phyloP scores from a whole-genome alignment of 495 filamentous ascomycete genomes.

The Penicillium mononematosum region DNA sequence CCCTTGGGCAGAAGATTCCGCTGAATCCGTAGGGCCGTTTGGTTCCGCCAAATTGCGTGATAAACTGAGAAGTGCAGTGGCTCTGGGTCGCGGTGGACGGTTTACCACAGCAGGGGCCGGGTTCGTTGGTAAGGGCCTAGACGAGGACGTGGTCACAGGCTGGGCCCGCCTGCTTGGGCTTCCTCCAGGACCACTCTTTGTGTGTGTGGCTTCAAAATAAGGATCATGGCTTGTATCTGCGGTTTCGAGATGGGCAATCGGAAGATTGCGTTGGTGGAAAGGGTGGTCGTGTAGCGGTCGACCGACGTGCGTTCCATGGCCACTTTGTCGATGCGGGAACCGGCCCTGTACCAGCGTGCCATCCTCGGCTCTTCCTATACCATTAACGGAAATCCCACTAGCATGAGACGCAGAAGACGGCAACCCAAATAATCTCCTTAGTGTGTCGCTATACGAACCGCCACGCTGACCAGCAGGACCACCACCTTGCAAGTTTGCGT shows the following conservation, averaged over 20 bases:
- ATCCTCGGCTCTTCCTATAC: constrained; percentile 37
- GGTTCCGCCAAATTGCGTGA: constrained; percentile 10
- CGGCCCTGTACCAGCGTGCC: constrained; percentile 40
- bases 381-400: constrained; percentile 8
- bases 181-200: neutral
- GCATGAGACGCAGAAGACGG: constrained; percentile 12
- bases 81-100: neutral
- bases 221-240: neutral
- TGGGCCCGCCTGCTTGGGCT: neutral
- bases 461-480: constrained; percentile 4
- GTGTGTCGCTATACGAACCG: constrained; percentile 22
- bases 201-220: neutral
- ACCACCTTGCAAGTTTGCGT: neutral
- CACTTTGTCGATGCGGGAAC: constrained; percentile 41
- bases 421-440: constrained; percentile 34
- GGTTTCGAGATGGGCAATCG: constrained; percentile 18
- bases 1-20: constrained; percentile 1
- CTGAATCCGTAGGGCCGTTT: neutral
- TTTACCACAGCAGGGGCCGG: neutral
- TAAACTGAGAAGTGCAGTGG: constrained; percentile 10
- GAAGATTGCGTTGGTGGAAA: constrained; percentile 32
- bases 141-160: neutral
- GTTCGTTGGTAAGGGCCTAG: neutral
- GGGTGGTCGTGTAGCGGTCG: constrained; percentile 36
- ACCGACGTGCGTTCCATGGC: constrained; percentile 33